phyloP scores from a whole-genome alignment of 805 yeast genomes.

The Tetrapisispora iriomotensis region DNA sequence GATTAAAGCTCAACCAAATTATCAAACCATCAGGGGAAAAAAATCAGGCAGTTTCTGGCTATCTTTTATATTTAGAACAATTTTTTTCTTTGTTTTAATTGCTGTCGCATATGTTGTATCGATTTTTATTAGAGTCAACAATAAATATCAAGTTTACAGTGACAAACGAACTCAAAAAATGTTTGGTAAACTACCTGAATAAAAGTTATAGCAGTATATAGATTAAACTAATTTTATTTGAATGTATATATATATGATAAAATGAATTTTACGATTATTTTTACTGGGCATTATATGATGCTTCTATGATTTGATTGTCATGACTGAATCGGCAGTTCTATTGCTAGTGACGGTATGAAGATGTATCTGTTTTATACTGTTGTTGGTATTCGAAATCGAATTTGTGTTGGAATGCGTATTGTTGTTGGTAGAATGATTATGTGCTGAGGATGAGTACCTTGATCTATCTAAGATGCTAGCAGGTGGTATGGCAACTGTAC shows the following conservation, averaged over 20 bases:
- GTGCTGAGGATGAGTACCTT: conserved; percentile 10
- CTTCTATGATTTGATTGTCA: conserved; percentile 16
- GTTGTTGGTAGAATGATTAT: neutral
- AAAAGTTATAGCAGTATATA: neutral
- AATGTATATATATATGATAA: neutral
- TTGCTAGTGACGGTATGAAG: conserved; percentile 14
- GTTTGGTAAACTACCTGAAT: conserved; percentile 2
- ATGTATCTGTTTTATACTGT: conserved; percentile 14
- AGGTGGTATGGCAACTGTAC: conserved; percentile 62
- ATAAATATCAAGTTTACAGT: neutral
- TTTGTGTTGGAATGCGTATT: neutral
- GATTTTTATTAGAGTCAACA: neutral
- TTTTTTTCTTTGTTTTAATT: conserved; percentile 1
- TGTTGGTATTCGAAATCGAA: conserved; percentile 11
- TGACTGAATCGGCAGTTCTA: conserved; percentile 12
- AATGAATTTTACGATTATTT: neutral
- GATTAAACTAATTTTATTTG: neutral
- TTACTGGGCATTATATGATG: too few species aligned
- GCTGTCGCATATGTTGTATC: conserved; percentile 2
- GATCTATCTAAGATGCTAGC: conserved; percentile 58
- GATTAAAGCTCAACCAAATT: conserved; percentile 17
- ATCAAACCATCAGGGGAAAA: neutral
- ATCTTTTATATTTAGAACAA: conserved; percentile 2
- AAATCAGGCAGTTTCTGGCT: neutral
- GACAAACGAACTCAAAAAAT: neutral